Evolutionary conservation across 73 alveolate genomes (phyloP).

Genomic region (Breviolum minutum): DNA sequence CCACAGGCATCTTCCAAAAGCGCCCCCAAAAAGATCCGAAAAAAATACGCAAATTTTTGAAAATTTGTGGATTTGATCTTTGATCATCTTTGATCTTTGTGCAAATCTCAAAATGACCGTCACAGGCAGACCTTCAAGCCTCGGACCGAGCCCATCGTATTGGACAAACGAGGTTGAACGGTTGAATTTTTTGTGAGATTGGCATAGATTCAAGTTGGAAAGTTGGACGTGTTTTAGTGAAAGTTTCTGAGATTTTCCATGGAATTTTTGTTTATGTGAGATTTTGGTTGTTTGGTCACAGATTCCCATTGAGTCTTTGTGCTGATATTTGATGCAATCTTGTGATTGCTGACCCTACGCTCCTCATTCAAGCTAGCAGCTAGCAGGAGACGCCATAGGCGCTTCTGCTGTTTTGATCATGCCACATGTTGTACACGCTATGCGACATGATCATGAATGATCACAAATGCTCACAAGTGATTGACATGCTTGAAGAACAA

Average conservation of each 20-base stretch:
- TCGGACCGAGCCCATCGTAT: constrained; percentile 79
- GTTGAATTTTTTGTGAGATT: too few relatives aligned
- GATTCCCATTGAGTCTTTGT: too few relatives aligned
- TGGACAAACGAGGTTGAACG: constrained; percentile 92
- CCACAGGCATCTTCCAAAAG: constrained; percentile 97
- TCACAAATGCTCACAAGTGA: too few relatives aligned
- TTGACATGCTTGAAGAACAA: too few relatives aligned
- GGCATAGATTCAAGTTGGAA: neutral
- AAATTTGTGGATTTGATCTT: neutral
- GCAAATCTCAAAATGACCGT: too few relatives aligned
- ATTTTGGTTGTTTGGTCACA: neutral
- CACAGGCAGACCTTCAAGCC: constrained; percentile 84
- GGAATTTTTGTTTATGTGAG: neutral
- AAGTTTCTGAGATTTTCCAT: neutral
- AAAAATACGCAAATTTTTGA: constrained; percentile 66
- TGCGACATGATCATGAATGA: too few relatives aligned
- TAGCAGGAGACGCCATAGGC: constrained; percentile 25
- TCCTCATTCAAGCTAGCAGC: neutral
- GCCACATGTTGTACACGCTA: too few relatives aligned
- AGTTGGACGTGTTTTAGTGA: neutral
- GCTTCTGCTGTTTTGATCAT: neutral
- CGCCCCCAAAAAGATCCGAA: constrained; percentile 95
- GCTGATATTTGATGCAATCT: too few relatives aligned
- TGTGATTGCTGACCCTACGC: too few relatives aligned
- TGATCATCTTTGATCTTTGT: neutral